A percentile compares a stretch with the other conserved stretches of the same genome.
These are phyloP conservation scores for Prasinococcaceae sp. DNA, from an alignment of 139 green algal genomes.

Conservation along the genomic window DNA sequence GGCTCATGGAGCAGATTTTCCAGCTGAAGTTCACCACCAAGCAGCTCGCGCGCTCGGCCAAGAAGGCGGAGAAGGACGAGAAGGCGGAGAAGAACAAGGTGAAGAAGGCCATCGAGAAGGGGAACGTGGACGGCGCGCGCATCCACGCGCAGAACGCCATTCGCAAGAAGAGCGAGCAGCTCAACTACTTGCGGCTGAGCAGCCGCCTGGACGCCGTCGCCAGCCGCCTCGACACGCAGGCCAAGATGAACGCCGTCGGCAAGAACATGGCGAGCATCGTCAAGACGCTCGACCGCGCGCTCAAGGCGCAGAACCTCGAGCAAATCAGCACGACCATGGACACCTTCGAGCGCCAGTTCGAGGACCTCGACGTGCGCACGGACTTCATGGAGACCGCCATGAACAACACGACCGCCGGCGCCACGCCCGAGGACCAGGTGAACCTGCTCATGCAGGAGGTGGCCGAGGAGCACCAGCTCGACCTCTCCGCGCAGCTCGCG, in stretches of 20 bases:
- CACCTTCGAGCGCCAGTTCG: conserved; percentile 89
- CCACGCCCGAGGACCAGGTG: conserved; percentile 90
- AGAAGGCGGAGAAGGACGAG: conserved; percentile 91
- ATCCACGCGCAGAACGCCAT: conserved; percentile 89
- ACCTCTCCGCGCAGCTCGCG: conserved; percentile 41
- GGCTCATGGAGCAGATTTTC: conserved; percentile 77
- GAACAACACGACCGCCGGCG: conserved; percentile 59
- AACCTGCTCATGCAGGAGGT: conserved; percentile 67
- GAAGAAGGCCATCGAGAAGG: conserved; percentile 97
- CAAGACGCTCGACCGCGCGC: conserved; percentile 68
- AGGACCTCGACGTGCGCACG: conserved; percentile 88
- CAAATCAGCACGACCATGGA: conserved; percentile 74
- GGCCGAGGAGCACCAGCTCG: conserved; percentile 79
- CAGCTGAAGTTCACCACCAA: conserved; percentile 91
- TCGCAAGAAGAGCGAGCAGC: conserved; percentile 70
- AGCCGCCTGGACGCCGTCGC: conserved; percentile 84
- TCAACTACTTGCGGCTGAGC: conserved; percentile 89
- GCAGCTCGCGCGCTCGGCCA: conserved; percentile 59
- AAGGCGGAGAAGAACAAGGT: conserved; percentile 81
- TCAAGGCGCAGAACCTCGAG: conserved; percentile 84
- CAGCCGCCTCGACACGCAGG: conserved; percentile 72
- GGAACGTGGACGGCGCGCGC: conserved; percentile 76
- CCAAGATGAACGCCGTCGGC: conserved; percentile 63
- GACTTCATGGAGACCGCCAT: conserved; percentile 82
- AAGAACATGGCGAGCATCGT: conserved; percentile 89